Base-by-base conservation (phyloP, 306 rosid genomes). In the Dicorynia guianensis region DNA sequence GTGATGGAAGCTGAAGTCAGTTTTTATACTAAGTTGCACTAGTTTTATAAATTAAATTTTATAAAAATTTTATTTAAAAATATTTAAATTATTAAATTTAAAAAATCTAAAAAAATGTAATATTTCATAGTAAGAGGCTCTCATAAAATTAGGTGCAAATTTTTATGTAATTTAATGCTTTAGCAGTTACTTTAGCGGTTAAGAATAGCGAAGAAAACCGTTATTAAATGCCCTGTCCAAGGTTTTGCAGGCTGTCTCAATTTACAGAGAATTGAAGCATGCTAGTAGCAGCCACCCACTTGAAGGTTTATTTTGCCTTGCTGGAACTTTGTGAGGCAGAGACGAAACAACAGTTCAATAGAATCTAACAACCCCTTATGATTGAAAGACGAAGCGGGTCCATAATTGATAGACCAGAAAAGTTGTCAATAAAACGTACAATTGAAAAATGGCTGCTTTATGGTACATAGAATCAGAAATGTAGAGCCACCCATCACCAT, bases 371-470 rank as follows among this genome's bases (percentile, higher is more conserved):
- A 38, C 50, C 54, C 33, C 12, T 8, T 52, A 30, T 70, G 64
- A 69, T 36, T 43, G 54, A 9, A 42, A 58, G 60, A 67, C 36
- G 38, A 63, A 63, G 48, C 33, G 33, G n/a, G 46, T 20, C 68
- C 42, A 69, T 19, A 6, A 38, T 15, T 79, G 48, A 56, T 11
- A 25, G 71, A 43, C 19, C 36, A 43, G 17, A 49, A 68, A 48
- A 18, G 48, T 30, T 50, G 50, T 61, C 18, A 65, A 15, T n/a
- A 57, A 65, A 72, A 77, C 15, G 34, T 52, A 11, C 44, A 69
- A 69, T 62, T 44, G 30, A 73, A 43, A 14, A 36, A 68, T 59
- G 63, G 14, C 74, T 54, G 71, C 81, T 81, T 20, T 63, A 75
- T 25, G 59, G 53, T 75, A 70, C 71, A 70, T 5, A 61, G 66